Conservation (phyloP, 306 rosid genomes). For the Gastrolobium bilobum region DNA sequence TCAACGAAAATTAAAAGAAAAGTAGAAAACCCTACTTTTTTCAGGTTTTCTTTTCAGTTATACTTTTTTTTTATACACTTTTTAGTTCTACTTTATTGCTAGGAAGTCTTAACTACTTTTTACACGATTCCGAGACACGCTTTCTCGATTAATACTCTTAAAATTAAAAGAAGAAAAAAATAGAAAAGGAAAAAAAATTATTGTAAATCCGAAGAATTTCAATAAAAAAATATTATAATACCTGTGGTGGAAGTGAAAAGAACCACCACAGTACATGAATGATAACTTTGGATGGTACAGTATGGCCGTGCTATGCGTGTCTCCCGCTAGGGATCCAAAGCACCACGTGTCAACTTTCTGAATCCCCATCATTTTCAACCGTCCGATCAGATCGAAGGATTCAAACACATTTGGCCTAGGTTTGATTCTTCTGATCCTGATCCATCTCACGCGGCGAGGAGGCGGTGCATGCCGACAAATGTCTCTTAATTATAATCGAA, state of each 20-base stretch:
- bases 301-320: constrained; percentile 44
- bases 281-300: constrained; percentile 17
- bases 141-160: background rate
- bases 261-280: constrained; percentile 26
- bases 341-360: constrained; percentile 45
- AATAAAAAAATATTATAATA: background rate
- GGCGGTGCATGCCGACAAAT: constrained; percentile 61
- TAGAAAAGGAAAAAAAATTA: background rate
- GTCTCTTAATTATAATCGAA: constrained; percentile 21
- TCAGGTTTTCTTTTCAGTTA: too few species aligned
- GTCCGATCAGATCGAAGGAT: constrained; percentile 43
- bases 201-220: background rate
- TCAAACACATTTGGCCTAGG: background rate
- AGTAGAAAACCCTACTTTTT: too few species aligned
- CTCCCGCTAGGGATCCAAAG: constrained; percentile 54
- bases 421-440: constrained; percentile 11
- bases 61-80: background rate
- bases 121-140: background rate
- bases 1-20: too few species aligned
- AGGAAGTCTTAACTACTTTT: background rate
- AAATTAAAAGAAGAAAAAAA: background rate
- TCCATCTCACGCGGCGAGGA: constrained; percentile 62
- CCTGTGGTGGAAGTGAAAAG: constrained; percentile 4
- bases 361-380: background rate
- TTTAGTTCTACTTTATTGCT: background rate